Evolutionary conservation across 352 stramenopile genomes (phyloP), one percentile per base, ranked within the genome.

Genomic region (Phytopythium vexans): DNA sequence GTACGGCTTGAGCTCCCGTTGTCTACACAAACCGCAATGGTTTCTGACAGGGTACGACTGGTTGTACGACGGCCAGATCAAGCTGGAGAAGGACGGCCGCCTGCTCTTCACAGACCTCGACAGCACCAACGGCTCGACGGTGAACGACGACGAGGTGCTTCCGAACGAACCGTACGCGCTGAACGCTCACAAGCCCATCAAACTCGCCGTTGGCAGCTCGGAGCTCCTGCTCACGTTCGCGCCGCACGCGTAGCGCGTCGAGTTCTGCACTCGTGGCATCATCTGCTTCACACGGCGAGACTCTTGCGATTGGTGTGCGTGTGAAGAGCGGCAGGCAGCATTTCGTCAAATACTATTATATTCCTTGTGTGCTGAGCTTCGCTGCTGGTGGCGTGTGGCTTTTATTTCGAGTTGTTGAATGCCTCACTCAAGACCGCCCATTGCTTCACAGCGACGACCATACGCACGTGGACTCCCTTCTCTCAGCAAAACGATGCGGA

Each of bases 81-180:
- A 81, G 43, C 60, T 92, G 72, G 70, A 92, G 43, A 46, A 68
- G 10, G 67, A 80, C 32, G 78, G 80, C 4, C 62, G 74, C 52
- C 21, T 94, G 21, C 68, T 86, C 44, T 89, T 87, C 51, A 83
- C 72, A 27, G 85, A 94, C 57, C 60, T 88, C 32, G 83, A 92
- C 45, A 92, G 82, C 60, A 94, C 85, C 3, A 94, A 94, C 51
- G 85, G 85, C 27, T 86, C 80, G 32, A 70, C 60, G 12, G 72
- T 94, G 41, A 85, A 92, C 60, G 73, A 74, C 49, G 59, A 70
- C 12, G 62, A 60, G 0, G 47, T 92, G 39, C 64, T 70, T 15
- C 60, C 81, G 7, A 58, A 87, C 41, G 68, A 87, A 35, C 71
- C 78, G 2, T 69, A 74, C 14, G 61, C 66, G 43, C 60, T 93